phyloP scores from a whole-genome alignment of 768 basidiomycete species.

The Suillus discolor region DNA sequence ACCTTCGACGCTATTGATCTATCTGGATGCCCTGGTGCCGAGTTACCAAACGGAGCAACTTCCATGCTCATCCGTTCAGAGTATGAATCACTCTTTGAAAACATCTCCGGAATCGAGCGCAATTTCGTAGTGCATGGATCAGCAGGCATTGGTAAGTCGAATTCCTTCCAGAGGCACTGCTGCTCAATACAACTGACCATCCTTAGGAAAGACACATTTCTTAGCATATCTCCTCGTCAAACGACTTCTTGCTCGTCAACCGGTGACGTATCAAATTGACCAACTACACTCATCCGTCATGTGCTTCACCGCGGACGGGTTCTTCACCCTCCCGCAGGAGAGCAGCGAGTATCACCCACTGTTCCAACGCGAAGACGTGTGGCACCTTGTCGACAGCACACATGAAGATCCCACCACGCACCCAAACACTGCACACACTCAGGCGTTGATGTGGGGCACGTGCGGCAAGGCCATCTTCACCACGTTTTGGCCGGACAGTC shows the following conservation, averaged over 20 bases:
- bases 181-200: not conserved
- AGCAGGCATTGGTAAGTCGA: not conserved
- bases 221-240: constrained; percentile 1
- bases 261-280: not conserved
- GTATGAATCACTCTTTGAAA: not conserved
- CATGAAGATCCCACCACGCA: not conserved
- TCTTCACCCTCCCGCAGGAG: not conserved
- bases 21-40: not conserved
- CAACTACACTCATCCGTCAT: not conserved
- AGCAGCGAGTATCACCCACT: not conserved
- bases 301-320: constrained; percentile 1
- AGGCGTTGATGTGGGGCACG: constrained; percentile 1
- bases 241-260: constrained; percentile 4
- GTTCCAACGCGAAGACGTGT: not conserved
- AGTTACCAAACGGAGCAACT: constrained; percentile 1
- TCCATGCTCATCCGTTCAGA: constrained; percentile 6
- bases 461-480: constrained; percentile 1
- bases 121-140: not conserved
- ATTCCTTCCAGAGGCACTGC: not conserved
- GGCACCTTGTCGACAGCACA: not conserved
- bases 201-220: constrained; percentile 3
- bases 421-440: not conserved
- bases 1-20: not conserved
- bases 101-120: not conserved
- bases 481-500: not conserved